phyloP scores from a whole-genome alignment of 2,329 filamentous ascomycete species.

The Aspergillus brunneoviolaceus region DNA sequence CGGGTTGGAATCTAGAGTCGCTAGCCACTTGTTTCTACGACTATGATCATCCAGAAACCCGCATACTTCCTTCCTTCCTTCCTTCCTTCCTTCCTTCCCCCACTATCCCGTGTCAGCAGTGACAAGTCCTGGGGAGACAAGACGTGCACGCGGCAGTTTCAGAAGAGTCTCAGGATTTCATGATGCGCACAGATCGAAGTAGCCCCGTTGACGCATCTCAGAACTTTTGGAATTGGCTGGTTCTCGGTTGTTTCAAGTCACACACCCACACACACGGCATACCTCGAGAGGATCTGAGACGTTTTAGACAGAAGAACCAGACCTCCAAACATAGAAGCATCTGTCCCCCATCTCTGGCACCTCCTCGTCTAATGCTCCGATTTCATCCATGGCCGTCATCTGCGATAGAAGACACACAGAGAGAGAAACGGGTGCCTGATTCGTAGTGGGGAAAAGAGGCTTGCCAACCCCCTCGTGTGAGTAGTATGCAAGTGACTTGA shows the following conservation, averaged over 20 bases:
- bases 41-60: not conserved
- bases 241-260: too few species aligned
- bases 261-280: too few species aligned
- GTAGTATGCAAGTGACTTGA: not conserved
- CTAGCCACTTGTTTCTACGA: too few species aligned
- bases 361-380: not conserved
- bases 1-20: too few species aligned
- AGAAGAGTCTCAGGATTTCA: not conserved
- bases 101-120: not conserved
- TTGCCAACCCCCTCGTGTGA: not conserved
- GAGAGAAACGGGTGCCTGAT: not conserved
- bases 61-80: not conserved
- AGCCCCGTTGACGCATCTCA: too few species aligned
- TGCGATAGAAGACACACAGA: not conserved
- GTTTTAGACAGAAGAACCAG: not conserved
- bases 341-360: not conserved
- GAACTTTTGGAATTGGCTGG: too few species aligned
- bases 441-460: not conserved
- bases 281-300: not conserved
- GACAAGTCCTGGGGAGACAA: not conserved
- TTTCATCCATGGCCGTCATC: not conserved
- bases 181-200: not conserved
- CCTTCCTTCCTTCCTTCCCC: not conserved
- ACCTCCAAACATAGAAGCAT: not conserved
- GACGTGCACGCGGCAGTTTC: not conserved